A percentile compares a stretch with the other conserved stretches of the same genome.
These are phyloP conservation scores for Podospora fimiseda DNA, from an alignment of 495 filamentous ascomycete genomes.

Conservation along the genomic window DNA sequence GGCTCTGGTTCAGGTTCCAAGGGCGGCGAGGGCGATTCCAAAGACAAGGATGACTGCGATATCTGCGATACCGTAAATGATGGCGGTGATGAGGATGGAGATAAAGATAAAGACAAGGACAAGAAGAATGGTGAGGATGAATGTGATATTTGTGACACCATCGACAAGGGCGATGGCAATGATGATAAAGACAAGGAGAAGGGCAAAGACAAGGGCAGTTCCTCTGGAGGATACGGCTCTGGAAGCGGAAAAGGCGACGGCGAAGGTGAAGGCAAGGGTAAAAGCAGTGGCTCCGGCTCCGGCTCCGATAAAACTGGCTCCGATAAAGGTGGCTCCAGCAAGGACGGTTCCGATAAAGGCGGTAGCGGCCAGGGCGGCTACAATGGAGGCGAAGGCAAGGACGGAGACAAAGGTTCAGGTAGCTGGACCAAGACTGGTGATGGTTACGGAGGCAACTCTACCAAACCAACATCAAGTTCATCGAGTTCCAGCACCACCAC, in stretches of 20 bases:
- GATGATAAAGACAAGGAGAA: neutral
- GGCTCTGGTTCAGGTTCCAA: neutral
- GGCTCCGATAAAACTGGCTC: neutral
- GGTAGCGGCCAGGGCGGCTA: neutral
- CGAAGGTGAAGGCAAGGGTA: neutral
- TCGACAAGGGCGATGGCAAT: neutral
- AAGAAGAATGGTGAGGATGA: neutral
- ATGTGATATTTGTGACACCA: neutral
- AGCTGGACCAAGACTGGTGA: no score
- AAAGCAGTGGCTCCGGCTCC: neutral
- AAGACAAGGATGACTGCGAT: neutral
- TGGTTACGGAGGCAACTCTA: no score
- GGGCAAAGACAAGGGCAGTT: neutral
- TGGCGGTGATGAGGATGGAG: neutral
- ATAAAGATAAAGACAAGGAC: neutral
- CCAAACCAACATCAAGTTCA: neutral
- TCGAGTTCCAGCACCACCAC: neutral
- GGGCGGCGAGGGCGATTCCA: neutral
- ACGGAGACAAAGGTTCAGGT: neutral
- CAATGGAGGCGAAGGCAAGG: neutral
- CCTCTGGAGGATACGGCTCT: neutral
- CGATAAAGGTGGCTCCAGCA: neutral
- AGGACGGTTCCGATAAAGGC: neutral
- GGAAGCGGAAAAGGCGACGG: neutral
- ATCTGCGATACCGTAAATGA: neutral